Evolutionary conservation across 129 eudicot species (phyloP).

Genomic region (Chrysanthemum lavandulifolium): DNA sequence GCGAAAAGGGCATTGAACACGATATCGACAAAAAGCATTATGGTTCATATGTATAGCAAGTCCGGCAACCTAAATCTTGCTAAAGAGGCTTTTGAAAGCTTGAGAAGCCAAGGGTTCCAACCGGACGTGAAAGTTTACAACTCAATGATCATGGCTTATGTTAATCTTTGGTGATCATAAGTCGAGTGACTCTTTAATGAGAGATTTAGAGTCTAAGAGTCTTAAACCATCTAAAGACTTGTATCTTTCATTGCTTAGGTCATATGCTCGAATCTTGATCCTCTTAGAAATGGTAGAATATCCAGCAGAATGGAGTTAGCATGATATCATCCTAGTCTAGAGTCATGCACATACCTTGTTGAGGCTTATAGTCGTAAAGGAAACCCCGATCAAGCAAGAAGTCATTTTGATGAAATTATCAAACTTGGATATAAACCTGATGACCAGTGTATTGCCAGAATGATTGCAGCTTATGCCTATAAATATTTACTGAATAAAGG

Average conservation of each 20-base stretch:
- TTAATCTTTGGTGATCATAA: constrained; percentile 46
- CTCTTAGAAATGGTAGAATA: constrained; percentile 38
- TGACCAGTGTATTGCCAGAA: too few species aligned
- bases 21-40: constrained; percentile 44
- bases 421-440: too few species aligned
- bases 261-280: constrained; percentile 54
- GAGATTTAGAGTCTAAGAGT: constrained; percentile 49
- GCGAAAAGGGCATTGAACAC: constrained; percentile 58
- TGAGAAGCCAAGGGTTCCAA: too few species aligned
- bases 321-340: constrained; percentile 45
- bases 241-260: constrained; percentile 50
- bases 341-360: constrained; percentile 54
- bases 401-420: too few species aligned
- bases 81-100: too few species aligned
- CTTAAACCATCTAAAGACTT: constrained; percentile 54
- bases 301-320: constrained; percentile 45
- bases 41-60: too few species aligned
- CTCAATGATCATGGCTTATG: constrained; percentile 75
- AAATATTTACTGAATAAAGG: too few species aligned
- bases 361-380: constrained; percentile 46
- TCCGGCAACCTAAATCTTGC: too few species aligned
- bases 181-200: constrained; percentile 38
- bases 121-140: constrained; percentile 31
- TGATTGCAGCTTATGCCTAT: too few species aligned
- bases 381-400: too few species aligned